A percentile compares a stretch with the other conserved stretches of the same genome.
These are phyloP conservation scores for Batkoa obscura DNA, from an alignment of 371 early-diverging fungal genomes.

Conservation along the genomic window DNA sequence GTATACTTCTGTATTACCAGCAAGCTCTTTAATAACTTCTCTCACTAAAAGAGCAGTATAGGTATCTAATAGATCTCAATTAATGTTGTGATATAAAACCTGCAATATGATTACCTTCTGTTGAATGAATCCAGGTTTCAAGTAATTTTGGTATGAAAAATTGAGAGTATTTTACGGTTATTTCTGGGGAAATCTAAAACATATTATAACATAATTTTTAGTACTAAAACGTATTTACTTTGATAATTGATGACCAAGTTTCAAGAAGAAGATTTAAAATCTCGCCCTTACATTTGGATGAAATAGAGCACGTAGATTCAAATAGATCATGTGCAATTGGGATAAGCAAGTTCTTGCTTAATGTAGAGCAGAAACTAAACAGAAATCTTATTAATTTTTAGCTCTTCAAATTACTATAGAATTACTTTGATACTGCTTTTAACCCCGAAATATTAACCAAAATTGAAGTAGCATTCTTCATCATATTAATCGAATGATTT, in stretches of 20 bases:
- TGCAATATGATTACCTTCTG: constrained; percentile 23
- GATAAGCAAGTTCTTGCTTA: constrained; percentile 28
- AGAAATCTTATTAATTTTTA: no score
- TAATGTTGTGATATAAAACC: background rate
- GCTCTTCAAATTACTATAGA: no score
- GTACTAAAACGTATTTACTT: constrained; percentile 17
- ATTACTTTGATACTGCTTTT: constrained; percentile 47
- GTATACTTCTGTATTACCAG: constrained; percentile 36
- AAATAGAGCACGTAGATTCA: constrained; percentile 35
- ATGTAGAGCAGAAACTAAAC: constrained; percentile 34
- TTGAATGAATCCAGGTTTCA: constrained; percentile 53
- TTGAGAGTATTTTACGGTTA: constrained; percentile 48
- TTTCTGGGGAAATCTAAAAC: constrained; percentile 34
- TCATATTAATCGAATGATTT: constrained; percentile 43
- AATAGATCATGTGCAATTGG: constrained; percentile 49
- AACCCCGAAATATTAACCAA: constrained; percentile 62
- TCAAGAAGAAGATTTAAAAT: constrained; percentile 61
- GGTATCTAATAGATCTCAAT: constrained; percentile 18
- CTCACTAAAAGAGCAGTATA: constrained; percentile 45
- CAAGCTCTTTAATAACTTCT: constrained; percentile 59
- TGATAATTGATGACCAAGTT: constrained; percentile 44
- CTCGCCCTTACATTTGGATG: constrained; percentile 50
- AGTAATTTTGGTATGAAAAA: constrained; percentile 50
- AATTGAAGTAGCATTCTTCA: constrained; percentile 32
- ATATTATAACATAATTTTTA: background rate